Evolutionary conservation across 2,329 filamentous ascomycete genomes (phyloP).

Genomic region (Chalara sp.): DNA sequence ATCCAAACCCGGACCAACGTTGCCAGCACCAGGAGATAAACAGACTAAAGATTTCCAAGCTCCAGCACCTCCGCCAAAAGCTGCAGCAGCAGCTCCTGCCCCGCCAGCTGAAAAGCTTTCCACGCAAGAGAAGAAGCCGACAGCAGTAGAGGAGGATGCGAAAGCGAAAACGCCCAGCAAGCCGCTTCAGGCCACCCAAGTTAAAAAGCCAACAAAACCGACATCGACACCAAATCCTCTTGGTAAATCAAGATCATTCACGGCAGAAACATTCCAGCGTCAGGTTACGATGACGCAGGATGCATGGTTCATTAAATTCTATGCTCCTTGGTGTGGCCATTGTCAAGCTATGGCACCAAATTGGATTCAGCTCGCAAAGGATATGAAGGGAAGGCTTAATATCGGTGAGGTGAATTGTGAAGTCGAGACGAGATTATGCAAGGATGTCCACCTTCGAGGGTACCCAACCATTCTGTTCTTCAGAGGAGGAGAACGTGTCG

Average conservation of each 20-base stretch:
- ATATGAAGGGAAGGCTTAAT: conserved; percentile 85
- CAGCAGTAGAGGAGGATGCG: conserved; percentile 1
- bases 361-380: conserved; percentile 84
- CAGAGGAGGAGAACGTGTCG: conserved; percentile 81
- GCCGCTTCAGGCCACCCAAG: conserved; percentile 24
- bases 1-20: conserved; percentile 44
- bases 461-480: conserved; percentile 94
- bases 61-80: conserved; percentile 1
- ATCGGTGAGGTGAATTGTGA: conserved; percentile 97
- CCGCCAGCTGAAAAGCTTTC: conserved; percentile 29
- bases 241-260: conserved; percentile 69
- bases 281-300: conserved; percentile 82
- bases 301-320: conserved; percentile 98
- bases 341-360: conserved; percentile 88
- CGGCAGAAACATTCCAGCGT: conserved; percentile 78
- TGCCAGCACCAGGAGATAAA: conserved; percentile 66
- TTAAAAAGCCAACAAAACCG: conserved; percentile 39
- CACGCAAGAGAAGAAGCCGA: conserved; percentile 3
- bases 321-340: conserved; percentile 94
- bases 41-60: conserved; percentile 17
- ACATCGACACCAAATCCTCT: conserved; percentile 61
- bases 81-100: conserved; percentile 23
- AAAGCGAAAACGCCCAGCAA: neutral
- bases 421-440: conserved; percentile 78
- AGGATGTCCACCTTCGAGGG: conserved; percentile 71